Evolutionary conservation across 352 stramenopile species (phyloP).

Genomic region (Phytophthora cajani): DNA sequence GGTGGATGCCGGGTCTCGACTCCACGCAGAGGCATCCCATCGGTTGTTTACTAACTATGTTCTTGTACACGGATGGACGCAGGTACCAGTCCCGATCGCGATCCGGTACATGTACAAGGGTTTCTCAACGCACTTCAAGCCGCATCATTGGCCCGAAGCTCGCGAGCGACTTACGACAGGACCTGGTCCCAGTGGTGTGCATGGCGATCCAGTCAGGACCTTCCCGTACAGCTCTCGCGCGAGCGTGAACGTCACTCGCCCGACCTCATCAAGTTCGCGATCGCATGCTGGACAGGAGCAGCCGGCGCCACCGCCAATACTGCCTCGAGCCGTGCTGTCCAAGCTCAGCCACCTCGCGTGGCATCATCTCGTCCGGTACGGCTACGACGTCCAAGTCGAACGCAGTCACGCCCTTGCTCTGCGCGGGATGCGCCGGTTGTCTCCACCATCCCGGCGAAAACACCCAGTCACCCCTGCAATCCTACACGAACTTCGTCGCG

Average conservation of each 20-base stretch:
- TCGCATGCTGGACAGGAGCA: background rate
- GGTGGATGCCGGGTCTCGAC: background rate
- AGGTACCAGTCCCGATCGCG: background rate
- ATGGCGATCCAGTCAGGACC: background rate
- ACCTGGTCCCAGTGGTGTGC: background rate
- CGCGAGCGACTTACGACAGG: background rate
- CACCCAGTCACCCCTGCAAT: background rate
- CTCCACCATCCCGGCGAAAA: background rate
- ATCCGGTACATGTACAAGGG: background rate
- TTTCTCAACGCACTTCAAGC: no score
- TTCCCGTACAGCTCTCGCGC: background rate
- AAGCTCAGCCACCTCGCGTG: background rate
- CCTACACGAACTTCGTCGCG: background rate
- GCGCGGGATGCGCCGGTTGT: background rate
- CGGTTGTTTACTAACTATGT: background rate
- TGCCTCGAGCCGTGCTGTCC: background rate
- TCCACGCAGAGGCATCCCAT: background rate
- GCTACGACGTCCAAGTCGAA: background rate
- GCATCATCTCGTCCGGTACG: background rate
- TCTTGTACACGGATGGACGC: background rate
- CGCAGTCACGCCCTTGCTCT: background rate
- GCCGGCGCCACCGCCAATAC: background rate
- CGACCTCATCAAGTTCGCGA: background rate
- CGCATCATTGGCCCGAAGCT: background rate
- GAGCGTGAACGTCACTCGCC: background rate